These are phyloP conservation scores for Takakia lepidozioides DNA, from an alignment of 225 moss, liverwort and hornwort species.

Conservation along the genomic window DNA sequence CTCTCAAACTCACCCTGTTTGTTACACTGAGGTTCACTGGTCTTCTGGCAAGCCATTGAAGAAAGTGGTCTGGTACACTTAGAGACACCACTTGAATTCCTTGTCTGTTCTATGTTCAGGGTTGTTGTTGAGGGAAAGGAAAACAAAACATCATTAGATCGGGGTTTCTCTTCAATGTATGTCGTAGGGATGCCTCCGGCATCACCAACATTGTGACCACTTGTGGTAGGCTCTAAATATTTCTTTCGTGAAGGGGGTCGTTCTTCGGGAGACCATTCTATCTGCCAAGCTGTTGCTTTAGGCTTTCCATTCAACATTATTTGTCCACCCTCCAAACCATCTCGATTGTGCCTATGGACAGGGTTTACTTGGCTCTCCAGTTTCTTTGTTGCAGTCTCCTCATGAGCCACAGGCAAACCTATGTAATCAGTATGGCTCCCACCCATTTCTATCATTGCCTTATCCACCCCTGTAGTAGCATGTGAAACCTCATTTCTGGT, in stretches of 20 bases:
- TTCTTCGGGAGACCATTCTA: constrained; percentile 18
- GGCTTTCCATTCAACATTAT: no score
- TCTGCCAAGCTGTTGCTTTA: constrained; percentile 22
- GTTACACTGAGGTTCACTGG: constrained; percentile 8
- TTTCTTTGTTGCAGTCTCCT: constrained; percentile 6
- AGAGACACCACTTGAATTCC: no score
- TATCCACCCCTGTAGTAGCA: no score
- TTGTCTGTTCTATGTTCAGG: background rate
- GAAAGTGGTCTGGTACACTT: background rate
- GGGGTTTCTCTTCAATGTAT: constrained; percentile 2
- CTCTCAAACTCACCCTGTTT: constrained; percentile 14
- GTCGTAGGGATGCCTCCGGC: constrained; percentile 8
- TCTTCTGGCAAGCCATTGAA: constrained; percentile 8
- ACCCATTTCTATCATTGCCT: no score
- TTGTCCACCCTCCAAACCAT: no score
- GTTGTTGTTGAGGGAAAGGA: constrained; percentile 7
- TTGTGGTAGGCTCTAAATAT: constrained; percentile 6
- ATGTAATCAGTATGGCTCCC: no score
- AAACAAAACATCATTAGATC: constrained; percentile 5
- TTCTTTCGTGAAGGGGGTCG: constrained; percentile 7
- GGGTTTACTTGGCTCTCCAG: no score
- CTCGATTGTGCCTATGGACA: no score
- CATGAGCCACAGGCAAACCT: no score
- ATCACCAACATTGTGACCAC: no score
- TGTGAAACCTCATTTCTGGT: no score